Evolutionary conservation across 2,329 filamentous ascomycete species (phyloP), one percentile per base, ranked within the genome.

Genomic region (Trichophyton benhamiae): DNA sequence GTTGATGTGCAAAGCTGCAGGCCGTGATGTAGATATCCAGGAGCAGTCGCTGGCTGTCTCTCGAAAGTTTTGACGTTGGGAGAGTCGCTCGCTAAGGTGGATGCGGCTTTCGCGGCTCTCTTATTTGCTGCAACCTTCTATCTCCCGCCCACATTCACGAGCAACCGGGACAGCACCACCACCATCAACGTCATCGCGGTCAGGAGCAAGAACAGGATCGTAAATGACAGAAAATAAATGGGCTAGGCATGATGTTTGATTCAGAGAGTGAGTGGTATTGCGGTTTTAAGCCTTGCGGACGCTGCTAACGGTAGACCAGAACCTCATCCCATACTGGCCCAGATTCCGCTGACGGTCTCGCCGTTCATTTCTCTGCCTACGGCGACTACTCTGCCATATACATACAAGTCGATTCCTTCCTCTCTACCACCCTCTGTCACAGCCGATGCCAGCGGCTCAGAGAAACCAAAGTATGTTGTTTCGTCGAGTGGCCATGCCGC

Each of bases 321-420:
- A 66, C 85, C 90, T 15, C 91, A 96, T 76, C 89, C 87, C 15
- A 84, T 96, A 66, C 85, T 99, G 55, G 88, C 91, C 66, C 94
- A 99, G 77, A 85, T 97, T 46, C 91, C 94, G 33, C 79, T 99
- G 61, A 95, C 91, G 58, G 91, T 97, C 52, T 96, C 92, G 2
- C 94, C 94, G 27, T 96, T 96, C 78, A 84, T 97, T 68, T 88
- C 87, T 63, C 86, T 99, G 36, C 94, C 94, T 9, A 87, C 89
- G 33, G 87, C 92, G 27, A 88, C 91, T 20, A 96, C 91, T 0
- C 84, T 99, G 6, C 92, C 94, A 25, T 97, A 97, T 78, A 95
- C 90, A 67, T 97, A 96, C 82, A 92, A 91, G 72, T 82, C 85
- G 9, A 87, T 97, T 71, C 89, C 92, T 0, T 92, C 90, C 0